Base-by-base conservation (phyloP, 306 rosid genomes). In the Fragaria ananassa region DNA sequence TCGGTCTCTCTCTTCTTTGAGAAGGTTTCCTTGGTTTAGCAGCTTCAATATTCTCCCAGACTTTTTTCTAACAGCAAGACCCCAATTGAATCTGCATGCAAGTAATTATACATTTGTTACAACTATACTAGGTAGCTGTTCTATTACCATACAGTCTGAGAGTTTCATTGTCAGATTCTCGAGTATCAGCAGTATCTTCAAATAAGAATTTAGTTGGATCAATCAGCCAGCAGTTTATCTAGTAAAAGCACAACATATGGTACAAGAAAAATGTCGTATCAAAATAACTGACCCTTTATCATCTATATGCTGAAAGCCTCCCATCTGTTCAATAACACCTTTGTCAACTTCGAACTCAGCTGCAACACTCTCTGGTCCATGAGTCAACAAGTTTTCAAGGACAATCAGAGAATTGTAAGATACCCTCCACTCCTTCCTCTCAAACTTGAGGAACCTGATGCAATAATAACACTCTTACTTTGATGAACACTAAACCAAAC, bases 311-410 rank as follows among this genome's bases (percentile, higher is more conserved):
- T 88, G 97, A 70, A 95, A 90, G 71, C 86, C 74, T 78, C 71
- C 85, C 83, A 95, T 84, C 79, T 95, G 84, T 54, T 14, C 41
- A 14, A 95, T 83, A 9, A 86, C 91, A 82, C 85, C 85, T 83
- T 82, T 92, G 82, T 89, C 93, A 68, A 74, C 8, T 61, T 90
- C 89, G 76, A 95, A 92, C 60, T 95, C 99, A 57, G 73, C 85
- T 41, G 91, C 90, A 64, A 85, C 90, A 71, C 99, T 95, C 81
- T 92, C 92, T 14, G 99, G 99, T 84, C 97, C 99, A 74, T 95
- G 99, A 80, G 99, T 92, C 83, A 90, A 82, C 79, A 90, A 65
- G 75, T 88, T 89, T 78, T 95, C 99, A 67, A 90, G 88, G 60
- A 89, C 91, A 45, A 86, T 88, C 80, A 91, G 70, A 68, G 96